Percentiles rank a stretch among this genome's conserved stretches.
Conservation (phyloP, 108 stramenopile genomes). For the Skeletonema menzelii region DNA sequence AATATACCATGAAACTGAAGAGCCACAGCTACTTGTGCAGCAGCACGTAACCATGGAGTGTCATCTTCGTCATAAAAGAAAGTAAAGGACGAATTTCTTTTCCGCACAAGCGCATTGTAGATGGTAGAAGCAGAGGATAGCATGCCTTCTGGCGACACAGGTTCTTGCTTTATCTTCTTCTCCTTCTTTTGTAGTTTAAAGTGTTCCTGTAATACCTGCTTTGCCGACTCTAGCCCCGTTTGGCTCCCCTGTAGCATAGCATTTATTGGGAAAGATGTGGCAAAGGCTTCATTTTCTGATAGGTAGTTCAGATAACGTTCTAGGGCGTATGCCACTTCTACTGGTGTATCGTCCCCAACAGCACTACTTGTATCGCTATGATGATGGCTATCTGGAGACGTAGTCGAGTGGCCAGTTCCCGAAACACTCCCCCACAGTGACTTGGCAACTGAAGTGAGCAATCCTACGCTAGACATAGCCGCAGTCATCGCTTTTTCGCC, state of each 20-base stretch:
- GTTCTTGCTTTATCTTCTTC: constrained; percentile 27
- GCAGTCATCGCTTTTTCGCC: constrained; percentile 61
- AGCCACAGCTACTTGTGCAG: constrained; percentile 85
- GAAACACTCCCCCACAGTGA: constrained; percentile 61
- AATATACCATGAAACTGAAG: constrained; percentile 86
- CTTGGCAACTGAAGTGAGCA: constrained; percentile 64
- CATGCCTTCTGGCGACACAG: constrained; percentile 6
- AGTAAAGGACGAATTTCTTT: constrained; percentile 21
- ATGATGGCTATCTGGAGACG: constrained; percentile 51
- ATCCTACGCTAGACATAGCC: constrained; percentile 69
- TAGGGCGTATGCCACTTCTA: constrained; percentile 32
- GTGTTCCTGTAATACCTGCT: constrained; percentile 69
- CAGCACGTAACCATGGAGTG: constrained; percentile 82
- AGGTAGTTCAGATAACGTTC: constrained; percentile 86
- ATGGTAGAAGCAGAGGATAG: constrained; percentile 26
- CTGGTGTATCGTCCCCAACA: constrained; percentile 10
- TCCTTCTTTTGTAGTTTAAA: constrained; percentile 41
- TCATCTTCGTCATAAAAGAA: constrained; percentile 44
- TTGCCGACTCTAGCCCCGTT: constrained; percentile 85
- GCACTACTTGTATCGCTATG: not conserved
- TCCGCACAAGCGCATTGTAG: constrained; percentile 26
- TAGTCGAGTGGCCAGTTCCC: not conserved
- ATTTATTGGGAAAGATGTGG: constrained; percentile 84
- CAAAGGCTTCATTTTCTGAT: constrained; percentile 78
- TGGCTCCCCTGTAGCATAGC: constrained; percentile 79